Percentiles rank a stretch among this genome's conserved stretches.
Evolutionary conservation across 2,329 filamentous ascomycete species (phyloP).

Genomic region (Scorias spongiosa): DNA sequence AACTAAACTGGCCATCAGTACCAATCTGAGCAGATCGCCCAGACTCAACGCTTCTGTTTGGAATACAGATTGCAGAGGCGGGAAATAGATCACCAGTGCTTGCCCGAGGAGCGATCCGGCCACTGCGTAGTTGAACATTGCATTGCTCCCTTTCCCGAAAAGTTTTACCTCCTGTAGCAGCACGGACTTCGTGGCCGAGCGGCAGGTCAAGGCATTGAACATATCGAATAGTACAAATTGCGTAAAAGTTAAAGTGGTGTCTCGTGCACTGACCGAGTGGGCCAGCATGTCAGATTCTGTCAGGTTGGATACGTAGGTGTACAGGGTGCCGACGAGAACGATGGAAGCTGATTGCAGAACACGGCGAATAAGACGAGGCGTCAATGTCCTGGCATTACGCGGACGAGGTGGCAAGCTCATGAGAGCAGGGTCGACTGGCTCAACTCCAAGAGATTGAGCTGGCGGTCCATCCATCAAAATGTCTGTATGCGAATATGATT

Average conservation of each 20-base stretch:
- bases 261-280: constrained; percentile 63
- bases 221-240: constrained; percentile 99
- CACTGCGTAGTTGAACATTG: constrained; percentile 94
- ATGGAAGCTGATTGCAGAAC: constrained; percentile 76
- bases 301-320: constrained; percentile 89
- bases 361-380: constrained; percentile 61
- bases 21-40: constrained; percentile 56
- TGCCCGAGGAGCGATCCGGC: constrained; percentile 72
- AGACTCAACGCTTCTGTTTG: constrained; percentile 77
- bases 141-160: constrained; percentile 66
- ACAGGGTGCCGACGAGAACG: constrained; percentile 85
- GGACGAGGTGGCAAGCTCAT: constrained; percentile 83
- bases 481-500: constrained; percentile 39
- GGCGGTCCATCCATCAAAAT: constrained; percentile 99
- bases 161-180: constrained; percentile 56
- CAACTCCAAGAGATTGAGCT: constrained; percentile 90
- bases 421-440: constrained; percentile 83
- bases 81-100: constrained; percentile 83
- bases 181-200: constrained; percentile 79
- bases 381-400: constrained; percentile 82
- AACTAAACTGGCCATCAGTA: constrained; percentile 69
- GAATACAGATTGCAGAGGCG: constrained; percentile 84
- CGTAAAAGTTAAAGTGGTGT: constrained; percentile 98
- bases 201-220: constrained; percentile 94
- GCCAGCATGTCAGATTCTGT: constrained; percentile 46